A percentile compares a stretch with the other conserved stretches of the same genome.
phyloP scores from a whole-genome alignment of 768 basidiomycete species.

The Clitopilus hobsonii region DNA sequence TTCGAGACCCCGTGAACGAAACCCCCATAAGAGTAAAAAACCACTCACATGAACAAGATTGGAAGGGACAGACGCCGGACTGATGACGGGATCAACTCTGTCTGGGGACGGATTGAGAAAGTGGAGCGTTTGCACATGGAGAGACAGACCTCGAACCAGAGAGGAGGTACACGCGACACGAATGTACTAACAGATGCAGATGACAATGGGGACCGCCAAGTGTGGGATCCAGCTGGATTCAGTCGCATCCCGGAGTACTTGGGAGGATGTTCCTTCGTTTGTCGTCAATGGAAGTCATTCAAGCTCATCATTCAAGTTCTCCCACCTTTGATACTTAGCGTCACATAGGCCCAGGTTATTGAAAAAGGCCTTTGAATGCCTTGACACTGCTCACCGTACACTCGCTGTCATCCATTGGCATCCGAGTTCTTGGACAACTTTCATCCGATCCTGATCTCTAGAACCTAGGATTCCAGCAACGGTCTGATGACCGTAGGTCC shows the following conservation, averaged over 20 bases:
- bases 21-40: no score
- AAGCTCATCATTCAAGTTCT: no score
- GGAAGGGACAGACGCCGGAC: constrained; percentile 27
- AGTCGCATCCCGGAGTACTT: no score
- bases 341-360: no score
- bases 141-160: constrained; percentile 29
- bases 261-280: no score
- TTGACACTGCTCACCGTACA: no score
- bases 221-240: constrained; percentile 7
- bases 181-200: constrained; percentile 21
- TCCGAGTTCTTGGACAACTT: no score
- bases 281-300: no score
- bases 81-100: constrained; percentile 34
- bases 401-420: no score
- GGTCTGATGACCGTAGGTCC: not conserved
- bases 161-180: constrained; percentile 35
- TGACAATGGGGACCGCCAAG: constrained; percentile 10
- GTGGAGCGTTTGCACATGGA: not conserved
- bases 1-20: no score
- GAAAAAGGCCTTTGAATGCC: no score
- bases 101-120: constrained; percentile 14
- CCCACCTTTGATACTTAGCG: not conserved
- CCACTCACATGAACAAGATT: constrained; percentile 35
- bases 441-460: no score
- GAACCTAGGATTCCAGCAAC: not conserved